Conservation (phyloP, 768 basidiomycete genomes). For the Tricholomella constricta region DNA sequence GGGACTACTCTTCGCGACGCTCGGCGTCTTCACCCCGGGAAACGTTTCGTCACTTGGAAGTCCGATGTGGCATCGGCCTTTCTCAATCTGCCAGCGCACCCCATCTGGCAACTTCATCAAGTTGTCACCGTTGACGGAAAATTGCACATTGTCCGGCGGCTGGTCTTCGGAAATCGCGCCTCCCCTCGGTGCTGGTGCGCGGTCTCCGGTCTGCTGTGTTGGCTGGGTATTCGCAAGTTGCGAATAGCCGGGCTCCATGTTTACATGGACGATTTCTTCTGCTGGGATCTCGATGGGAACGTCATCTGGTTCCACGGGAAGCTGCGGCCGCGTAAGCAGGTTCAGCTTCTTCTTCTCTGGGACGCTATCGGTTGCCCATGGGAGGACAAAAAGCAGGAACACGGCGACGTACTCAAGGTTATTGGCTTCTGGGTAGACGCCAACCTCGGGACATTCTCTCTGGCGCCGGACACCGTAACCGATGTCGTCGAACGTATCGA, state of each 20-base stretch:
- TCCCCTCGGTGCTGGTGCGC: constrained; percentile 24
- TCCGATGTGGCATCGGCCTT: too few species aligned
- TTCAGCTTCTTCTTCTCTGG: too few species aligned
- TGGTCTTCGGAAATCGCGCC: constrained; percentile 29
- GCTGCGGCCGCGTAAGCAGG: constrained; percentile 23
- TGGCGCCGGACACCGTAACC: constrained; percentile 6
- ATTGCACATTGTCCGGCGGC: constrained; percentile 26
- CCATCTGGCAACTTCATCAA: constrained; percentile 36
- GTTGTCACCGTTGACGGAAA: constrained; percentile 28
- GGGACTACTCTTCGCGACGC: constrained; percentile 13
- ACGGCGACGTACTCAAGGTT: too few species aligned
- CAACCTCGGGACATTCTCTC: too few species aligned
- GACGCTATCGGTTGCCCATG: constrained; percentile 25
- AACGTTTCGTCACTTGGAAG: constrained; percentile 24
- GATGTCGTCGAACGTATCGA: constrained; percentile 16
- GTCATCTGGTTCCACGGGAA: constrained; percentile 23
- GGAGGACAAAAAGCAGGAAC: constrained; percentile 30
- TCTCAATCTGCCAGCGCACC: constrained; percentile 31
- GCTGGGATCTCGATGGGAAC: constrained; percentile 25
- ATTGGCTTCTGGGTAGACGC: too few species aligned
- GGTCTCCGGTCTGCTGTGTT: too few species aligned
- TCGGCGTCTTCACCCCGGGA: background rate
- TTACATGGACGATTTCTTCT: constrained; percentile 31
- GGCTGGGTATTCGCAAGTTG: background rate
- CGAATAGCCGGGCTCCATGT: constrained; percentile 20